Evolutionary conservation across 2,329 filamentous ascomycete genomes (phyloP), one percentile per base, ranked within the genome.

Genomic region (Trichoderma sp.): DNA sequence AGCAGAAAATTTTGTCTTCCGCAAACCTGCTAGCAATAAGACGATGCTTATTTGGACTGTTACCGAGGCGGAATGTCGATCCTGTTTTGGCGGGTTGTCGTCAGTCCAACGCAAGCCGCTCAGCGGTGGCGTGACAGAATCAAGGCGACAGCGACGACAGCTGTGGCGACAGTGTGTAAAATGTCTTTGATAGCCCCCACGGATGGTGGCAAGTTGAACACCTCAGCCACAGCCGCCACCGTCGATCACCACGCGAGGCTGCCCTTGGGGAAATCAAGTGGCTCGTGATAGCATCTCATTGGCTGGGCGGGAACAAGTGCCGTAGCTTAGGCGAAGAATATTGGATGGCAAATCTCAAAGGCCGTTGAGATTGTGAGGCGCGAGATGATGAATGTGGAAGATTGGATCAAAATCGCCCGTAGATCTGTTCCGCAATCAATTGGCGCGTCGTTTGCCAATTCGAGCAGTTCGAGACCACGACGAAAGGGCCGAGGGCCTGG

Each of bases 171-270:
- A 24, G 56, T 61, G n/a, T 36, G 34, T 36, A 36, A 36, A 36
- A 36, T 36, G 34, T 3, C 34, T 36, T 36, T 2, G 34, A 36
- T 34, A 21, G 36, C n/a, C 47, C 11, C 47, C n/a, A 21, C 43
- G 43, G n/a, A 32, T n/a, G 18, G 66, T 69, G 66, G 66, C 66
- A 61, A 69, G 56, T 26, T 30, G 30, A 15, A 14, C 30, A 32
- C 64, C 3, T 53, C 47, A 67, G 64, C 64, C 64, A 66, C 63
- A 36, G 21, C 18, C 66, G 66, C 66, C 66, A 69, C 56, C 26
- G 66, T 61, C 66, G 66, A 69, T 69, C 66, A 51, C n/a, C 26
- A 34, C n/a, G 28, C n/a, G 36, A 32, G 28, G 39, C 39, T 32
- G 18, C 14, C 1, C 43, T 26, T 3, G 43, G 12, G 18, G n/a